phyloP scores from a whole-genome alignment of 768 basidiomycete species.

The Lactarius quietus region DNA sequence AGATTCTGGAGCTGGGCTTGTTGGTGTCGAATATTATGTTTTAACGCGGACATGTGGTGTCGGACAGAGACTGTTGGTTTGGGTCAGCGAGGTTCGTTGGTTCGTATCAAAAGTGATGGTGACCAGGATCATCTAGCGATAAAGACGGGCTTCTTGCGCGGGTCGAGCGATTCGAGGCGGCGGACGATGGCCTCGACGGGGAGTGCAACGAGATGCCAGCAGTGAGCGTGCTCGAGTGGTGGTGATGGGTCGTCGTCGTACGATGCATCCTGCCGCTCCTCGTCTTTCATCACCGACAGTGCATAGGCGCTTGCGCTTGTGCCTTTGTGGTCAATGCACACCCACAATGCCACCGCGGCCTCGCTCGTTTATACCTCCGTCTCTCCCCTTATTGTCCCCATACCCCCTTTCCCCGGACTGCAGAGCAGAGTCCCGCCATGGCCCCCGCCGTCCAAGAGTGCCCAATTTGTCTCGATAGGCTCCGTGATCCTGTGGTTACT shows the following conservation, averaged over 20 bases:
- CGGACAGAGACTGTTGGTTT: constrained; percentile 59
- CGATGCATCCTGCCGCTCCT: not conserved
- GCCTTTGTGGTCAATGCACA: constrained; percentile 14
- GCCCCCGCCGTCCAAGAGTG: constrained; percentile 7
- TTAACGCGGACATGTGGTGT: constrained; percentile 75
- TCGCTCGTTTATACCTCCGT: not conserved
- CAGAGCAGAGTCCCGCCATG: not conserved
- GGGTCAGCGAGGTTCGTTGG: not conserved
- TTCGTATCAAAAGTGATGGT: not conserved
- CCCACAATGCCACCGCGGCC: not conserved
- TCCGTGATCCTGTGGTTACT: constrained; percentile 13
- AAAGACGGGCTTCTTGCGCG: constrained; percentile 24
- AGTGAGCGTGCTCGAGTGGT: not conserved
- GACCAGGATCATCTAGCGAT: constrained; percentile 24
- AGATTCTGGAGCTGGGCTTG: constrained; percentile 72
- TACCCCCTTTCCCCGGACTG: not conserved
- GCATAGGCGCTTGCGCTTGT: not conserved
- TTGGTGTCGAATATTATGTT: constrained; percentile 79
- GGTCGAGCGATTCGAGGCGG: constrained; percentile 18
- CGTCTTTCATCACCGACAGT: not conserved
- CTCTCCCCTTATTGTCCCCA: not conserved
- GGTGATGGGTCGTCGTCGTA: not conserved
- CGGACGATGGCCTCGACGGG: constrained; percentile 20
- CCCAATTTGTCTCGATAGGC: constrained; percentile 21
- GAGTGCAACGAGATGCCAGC: constrained; percentile 2